A percentile compares a stretch with the other conserved stretches of the same genome.
phyloP scores from a whole-genome alignment of 305 asterid genomes.

The Solanum hybrid region DNA sequence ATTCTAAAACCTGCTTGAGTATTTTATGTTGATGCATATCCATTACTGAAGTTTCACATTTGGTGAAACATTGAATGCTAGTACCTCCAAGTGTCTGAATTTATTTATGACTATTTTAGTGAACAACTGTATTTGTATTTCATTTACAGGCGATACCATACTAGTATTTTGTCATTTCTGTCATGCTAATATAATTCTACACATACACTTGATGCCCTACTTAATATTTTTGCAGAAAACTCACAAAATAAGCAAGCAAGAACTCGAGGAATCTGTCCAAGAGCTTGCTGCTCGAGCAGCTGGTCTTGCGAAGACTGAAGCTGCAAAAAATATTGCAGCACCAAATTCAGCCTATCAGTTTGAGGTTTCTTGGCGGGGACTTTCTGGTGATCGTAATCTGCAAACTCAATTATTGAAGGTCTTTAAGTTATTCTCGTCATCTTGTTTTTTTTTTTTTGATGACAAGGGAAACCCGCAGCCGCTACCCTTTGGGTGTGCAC shows the following conservation, averaged over 20 bases:
- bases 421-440: neutral
- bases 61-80: neutral
- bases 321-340: conserved; percentile 69
- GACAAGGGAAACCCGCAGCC: no score
- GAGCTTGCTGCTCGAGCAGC: conserved; percentile 88
- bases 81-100: neutral
- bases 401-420: conserved; percentile 86
- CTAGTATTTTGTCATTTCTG: neutral
- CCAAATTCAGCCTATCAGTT: conserved; percentile 88
- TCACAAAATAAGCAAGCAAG: conserved; percentile 37
- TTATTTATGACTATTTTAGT: neutral
- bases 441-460: neutral
- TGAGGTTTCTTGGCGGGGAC: conserved; percentile 87
- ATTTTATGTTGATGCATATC: neutral
- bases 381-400: conserved; percentile 57
- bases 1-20: neutral
- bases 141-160: neutral
- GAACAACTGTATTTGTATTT: neutral
- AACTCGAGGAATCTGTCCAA: conserved; percentile 53
- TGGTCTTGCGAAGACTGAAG: conserved; percentile 67
- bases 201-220: neutral
- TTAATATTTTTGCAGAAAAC: conserved; percentile 32
- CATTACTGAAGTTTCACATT: neutral
- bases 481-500: no score
- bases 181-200: neutral